A percentile compares a stretch with the other conserved stretches of the same genome.
Evolutionary conservation across 768 basidiomycete genomes (phyloP).

Genomic region (Boletus patriciae): DNA sequence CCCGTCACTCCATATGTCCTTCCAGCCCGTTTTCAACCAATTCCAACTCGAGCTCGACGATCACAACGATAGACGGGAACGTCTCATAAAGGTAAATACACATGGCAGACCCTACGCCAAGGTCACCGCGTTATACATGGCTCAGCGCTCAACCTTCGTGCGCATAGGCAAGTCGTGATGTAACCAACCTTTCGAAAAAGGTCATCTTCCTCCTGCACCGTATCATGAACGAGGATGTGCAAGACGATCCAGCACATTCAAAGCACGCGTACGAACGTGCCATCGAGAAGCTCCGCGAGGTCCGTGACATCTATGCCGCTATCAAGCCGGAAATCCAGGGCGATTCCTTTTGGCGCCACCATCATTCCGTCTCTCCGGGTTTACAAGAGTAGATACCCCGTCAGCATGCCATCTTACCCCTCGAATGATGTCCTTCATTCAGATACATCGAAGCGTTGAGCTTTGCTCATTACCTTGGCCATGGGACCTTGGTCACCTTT

Average conservation of each 20-base stretch:
- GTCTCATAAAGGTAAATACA: constrained; percentile 77
- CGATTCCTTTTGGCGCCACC: constrained; percentile 76
- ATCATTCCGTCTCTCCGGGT: constrained; percentile 72
- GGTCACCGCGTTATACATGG: not conserved
- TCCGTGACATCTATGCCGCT: constrained; percentile 60
- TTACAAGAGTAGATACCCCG: constrained; percentile 63
- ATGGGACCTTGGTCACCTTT: constrained; percentile 65
- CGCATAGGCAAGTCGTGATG: constrained; percentile 73
- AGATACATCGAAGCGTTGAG: constrained; percentile 89
- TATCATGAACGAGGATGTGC: constrained; percentile 46
- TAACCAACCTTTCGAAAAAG: constrained; percentile 91
- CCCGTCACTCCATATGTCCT: constrained; percentile 10
- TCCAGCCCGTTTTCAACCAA: constrained; percentile 44
- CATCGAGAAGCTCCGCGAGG: constrained; percentile 62
- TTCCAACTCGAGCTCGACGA: constrained; percentile 79
- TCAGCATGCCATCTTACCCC: not conserved
- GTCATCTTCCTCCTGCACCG: constrained; percentile 92
- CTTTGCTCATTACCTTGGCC: constrained; percentile 82
- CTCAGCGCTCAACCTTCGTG: constrained; percentile 10
- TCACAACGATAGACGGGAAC: constrained; percentile 84
- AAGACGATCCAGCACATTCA: constrained; percentile 29
- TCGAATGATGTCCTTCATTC: constrained; percentile 18
- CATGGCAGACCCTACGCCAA: constrained; percentile 8
- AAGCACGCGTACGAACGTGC: constrained; percentile 51
- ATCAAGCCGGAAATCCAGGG: constrained; percentile 63